Evolutionary conservation across 495 filamentous ascomycete genomes (phyloP), one percentile per base, ranked within the genome.

Genomic region (Hyaloscypha variabilis): DNA sequence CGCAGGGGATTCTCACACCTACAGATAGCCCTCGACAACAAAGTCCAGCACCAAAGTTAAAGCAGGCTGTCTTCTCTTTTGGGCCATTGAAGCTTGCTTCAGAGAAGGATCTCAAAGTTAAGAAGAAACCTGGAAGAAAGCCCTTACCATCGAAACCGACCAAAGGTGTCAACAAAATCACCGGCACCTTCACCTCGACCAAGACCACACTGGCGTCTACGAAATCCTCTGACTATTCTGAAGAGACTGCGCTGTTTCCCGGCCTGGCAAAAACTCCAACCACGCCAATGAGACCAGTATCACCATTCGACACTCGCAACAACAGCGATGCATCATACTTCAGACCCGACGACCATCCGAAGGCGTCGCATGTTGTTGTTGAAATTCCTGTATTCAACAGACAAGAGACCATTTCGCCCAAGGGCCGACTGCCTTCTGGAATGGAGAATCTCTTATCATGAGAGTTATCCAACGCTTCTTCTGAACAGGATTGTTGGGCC

Each of bases 1-100:
- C 63, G 6, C 56, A 70, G 39, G 86, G 85, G 42, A 86, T 91
- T 54, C 82, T 86, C n/a, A 91, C 88, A 14, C 89, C 90, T 54
- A 82, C 80, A 65, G 80, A 83, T 0, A 88, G 80, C 66, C 86
- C 83, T 63, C 77, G 74, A 78, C 81, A 76, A 24, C 79, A 84
- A 58, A 81, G 76, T 72, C 72, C 77, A 69, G 68, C 83, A 69
- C 78, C 81, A 61, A 71, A 68, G 28, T 13, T 67, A 39, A 73
- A 77, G 51, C 70, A 71, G 60, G 63, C 71, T 56, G 55, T 64
- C 28, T 36, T 67, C 71, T 54, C 65, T 66, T 39, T 65, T 67
- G 59, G 60, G 50, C 21, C 49, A 67, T 19, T 75, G 77, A 63
- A 75, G 72, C 13, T 72, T 63, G 29, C 39, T 23, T 13, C 29